A percentile compares a stretch with the other conserved stretches of the same genome.
Evolutionary conservation across 225 moss, liverwort and hornwort species (phyloP).

Genomic region (Marchantia paleacea): DNA sequence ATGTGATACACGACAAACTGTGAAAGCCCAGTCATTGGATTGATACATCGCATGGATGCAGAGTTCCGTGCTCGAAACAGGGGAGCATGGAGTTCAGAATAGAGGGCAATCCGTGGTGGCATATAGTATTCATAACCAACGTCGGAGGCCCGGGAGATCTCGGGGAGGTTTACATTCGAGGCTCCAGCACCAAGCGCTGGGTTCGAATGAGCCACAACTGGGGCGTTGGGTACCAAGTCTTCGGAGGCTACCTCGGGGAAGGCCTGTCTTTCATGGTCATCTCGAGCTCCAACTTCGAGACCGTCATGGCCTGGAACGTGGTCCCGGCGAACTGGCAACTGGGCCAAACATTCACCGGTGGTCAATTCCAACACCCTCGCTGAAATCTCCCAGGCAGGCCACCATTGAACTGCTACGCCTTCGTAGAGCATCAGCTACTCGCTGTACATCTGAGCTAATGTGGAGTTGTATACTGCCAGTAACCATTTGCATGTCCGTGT

Average conservation of each 20-base stretch:
- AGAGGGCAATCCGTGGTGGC: conserved; percentile 40
- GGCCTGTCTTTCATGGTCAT: conserved; percentile 42
- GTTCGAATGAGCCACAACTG: conserved; percentile 33
- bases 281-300: conserved; percentile 40
- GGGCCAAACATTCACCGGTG: conserved; percentile 33
- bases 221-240: conserved; percentile 35
- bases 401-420: too few species aligned
- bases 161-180: conserved; percentile 26
- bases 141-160: conserved; percentile 38
- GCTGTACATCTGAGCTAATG: neutral
- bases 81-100: conserved; percentile 37
- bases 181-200: conserved; percentile 22
- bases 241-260: conserved; percentile 27
- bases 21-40: neutral
- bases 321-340: conserved; percentile 33
- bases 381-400: neutral
- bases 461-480: too few species aligned
- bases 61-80: conserved; percentile 29
- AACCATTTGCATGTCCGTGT: too few species aligned
- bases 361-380: conserved; percentile 30
- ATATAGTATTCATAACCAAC: conserved; percentile 41
- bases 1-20: too few species aligned
- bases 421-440: too few species aligned
- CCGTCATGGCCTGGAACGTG: conserved; percentile 37
- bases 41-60: neutral